Evolutionary conservation across 2,329 filamentous ascomycete genomes (phyloP).

Genomic region (Aspergillus pseudoglaucus): DNA sequence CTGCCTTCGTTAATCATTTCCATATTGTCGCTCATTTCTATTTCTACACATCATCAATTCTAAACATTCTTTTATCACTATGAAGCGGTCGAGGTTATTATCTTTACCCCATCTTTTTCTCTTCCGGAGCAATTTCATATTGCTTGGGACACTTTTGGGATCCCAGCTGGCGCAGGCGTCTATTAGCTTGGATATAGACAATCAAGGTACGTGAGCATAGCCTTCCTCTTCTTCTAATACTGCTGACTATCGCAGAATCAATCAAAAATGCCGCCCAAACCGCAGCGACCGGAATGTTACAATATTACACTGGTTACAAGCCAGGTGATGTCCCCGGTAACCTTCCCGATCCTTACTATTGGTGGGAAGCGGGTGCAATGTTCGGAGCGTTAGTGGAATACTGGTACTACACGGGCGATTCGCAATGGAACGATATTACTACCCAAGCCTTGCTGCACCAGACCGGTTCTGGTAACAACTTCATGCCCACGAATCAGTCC

Average conservation of each 20-base stretch:
- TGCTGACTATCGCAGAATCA: constrained; percentile 20
- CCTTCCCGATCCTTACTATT: constrained; percentile 37
- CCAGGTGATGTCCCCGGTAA: constrained; percentile 42
- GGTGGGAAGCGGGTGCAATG: constrained; percentile 29
- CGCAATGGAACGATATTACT: constrained; percentile 30
- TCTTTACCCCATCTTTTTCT: neutral
- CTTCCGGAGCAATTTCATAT: neutral
- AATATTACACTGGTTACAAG: constrained; percentile 39
- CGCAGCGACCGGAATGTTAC: constrained; percentile 39
- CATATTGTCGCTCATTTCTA: neutral
- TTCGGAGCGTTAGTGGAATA: constrained; percentile 26
- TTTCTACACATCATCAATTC: neutral
- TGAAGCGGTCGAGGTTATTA: neutral
- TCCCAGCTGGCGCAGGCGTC: constrained; percentile 15
- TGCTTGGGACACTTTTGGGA: constrained; percentile 13
- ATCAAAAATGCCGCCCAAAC: constrained; percentile 38
- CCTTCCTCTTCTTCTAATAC: neutral
- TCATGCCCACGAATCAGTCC: constrained; percentile 57
- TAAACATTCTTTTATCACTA: neutral
- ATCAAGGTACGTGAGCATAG: constrained; percentile 14
- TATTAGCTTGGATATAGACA: constrained; percentile 19
- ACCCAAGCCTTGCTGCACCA: constrained; percentile 64
- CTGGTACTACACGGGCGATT: constrained; percentile 26
- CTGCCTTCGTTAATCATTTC: neutral
- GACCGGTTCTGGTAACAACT: constrained; percentile 63